Base-by-base conservation (phyloP, 2,329 filamentous ascomycete species). In the Aspergillus tubingensis region DNA sequence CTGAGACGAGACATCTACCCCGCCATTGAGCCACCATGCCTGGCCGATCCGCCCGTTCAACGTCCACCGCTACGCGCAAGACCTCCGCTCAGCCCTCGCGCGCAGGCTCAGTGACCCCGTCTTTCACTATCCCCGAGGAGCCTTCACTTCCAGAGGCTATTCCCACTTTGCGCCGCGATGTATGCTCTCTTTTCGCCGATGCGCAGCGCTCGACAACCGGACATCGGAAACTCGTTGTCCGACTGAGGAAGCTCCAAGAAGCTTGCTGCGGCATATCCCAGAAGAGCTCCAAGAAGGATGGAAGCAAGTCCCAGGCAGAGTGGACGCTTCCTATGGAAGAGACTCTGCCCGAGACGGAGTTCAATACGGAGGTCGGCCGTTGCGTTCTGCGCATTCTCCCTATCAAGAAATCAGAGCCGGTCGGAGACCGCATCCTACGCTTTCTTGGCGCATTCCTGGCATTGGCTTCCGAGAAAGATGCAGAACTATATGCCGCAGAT, bases 131-230 rank as follows among this genome's bases (percentile, higher is more conserved):
- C n/a, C 89, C 90, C 41, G 85, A 89, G 69, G 92, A 96, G 61
- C 74, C 76, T 11, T 60, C 74, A 15, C 62, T 74, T 23, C 77
- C 77, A 30, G 70, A 74, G 57, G 69, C 73, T 23, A 69, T 72
- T 13, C 68, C 86, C 60, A 85, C 84, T 15, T 80, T 97, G 67
- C 90, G 93, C 69, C 84, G 83, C 38, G 89, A 91, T 72, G 83
- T 96, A 55, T 90, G 88, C 72, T 78, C 83, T 57, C 83, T 92
- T 52, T 93, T 93, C 72, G 84, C 85, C 65, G 90, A 93, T 75
- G 92, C 94, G 36, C 95, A 99, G 76, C 88, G 89, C 68, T 96
- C 91, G 1, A 96, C 91, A 0, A 92, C 93, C 1, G 91, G 91
- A 2, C 95, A 99, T 74, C 84, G 94, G 62, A 98, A 98, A 74